Evolutionary conservation across 2,329 filamentous ascomycete genomes (phyloP).

Genomic region (Colletotrichum abscissum): DNA sequence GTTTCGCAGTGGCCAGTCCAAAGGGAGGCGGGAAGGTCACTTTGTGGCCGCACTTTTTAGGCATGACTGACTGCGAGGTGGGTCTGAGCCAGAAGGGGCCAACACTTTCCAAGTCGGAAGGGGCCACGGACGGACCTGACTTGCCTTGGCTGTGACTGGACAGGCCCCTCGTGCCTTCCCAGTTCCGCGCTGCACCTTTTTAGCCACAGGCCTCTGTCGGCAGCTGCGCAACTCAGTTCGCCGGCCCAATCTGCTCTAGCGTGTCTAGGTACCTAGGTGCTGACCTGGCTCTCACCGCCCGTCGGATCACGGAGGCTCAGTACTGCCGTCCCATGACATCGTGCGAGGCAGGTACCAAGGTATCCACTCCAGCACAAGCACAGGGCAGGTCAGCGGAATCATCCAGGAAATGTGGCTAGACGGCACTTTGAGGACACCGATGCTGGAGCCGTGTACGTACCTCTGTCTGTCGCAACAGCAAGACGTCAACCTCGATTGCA

Average conservation of each 20-base stretch:
- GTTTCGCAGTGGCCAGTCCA: conserved; percentile 33
- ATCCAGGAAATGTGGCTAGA: conserved; percentile 35
- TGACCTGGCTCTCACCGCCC: background rate
- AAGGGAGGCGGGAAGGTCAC: conserved; percentile 28
- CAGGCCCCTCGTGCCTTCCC: conserved; percentile 16
- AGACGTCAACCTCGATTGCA: conserved; percentile 12
- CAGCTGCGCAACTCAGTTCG: no score
- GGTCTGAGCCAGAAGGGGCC: conserved; percentile 16
- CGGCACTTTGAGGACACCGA: conserved; percentile 35
- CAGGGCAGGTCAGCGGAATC: conserved; percentile 16
- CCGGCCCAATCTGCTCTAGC: background rate
- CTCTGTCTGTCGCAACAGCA: conserved; percentile 24
- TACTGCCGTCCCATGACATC: conserved; percentile 28
- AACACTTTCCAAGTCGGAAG: background rate
- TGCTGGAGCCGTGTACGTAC: conserved; percentile 34
- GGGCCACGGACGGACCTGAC: conserved; percentile 8
- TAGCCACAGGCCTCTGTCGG: background rate
- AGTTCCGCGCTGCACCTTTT: background rate
- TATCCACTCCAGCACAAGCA: conserved; percentile 18
- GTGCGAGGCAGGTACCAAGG: background rate
- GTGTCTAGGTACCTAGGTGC: background rate
- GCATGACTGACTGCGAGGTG: conserved; percentile 19
- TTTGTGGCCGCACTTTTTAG: conserved; percentile 29
- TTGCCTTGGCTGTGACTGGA: conserved; percentile 23
- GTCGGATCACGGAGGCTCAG: conserved; percentile 24